Evolutionary conservation across 2,329 filamentous ascomycete species (phyloP).

Genomic region (Neobulgaria alba): DNA sequence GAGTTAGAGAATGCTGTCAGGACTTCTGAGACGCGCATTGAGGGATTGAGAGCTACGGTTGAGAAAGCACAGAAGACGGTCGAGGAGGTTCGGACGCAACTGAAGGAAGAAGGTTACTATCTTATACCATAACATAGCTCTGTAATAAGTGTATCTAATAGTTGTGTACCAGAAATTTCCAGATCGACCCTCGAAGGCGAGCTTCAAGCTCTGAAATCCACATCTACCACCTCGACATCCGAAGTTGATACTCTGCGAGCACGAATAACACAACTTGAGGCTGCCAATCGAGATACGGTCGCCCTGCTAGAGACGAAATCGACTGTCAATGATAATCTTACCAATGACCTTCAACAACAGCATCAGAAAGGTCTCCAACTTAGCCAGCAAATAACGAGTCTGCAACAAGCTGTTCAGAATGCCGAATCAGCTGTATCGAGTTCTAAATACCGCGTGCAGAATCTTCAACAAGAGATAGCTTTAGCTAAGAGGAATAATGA

Average conservation of each 20-base stretch:
- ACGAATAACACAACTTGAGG: conserved; percentile 79
- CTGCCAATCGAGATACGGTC: conserved; percentile 84
- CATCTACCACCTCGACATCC: conserved; percentile 63
- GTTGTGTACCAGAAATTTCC: conserved; percentile 54
- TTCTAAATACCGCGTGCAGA: conserved; percentile 85
- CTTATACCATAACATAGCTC: neutral
- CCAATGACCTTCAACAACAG: conserved; percentile 77
- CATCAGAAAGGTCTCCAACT: conserved; percentile 83
- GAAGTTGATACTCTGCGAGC: conserved; percentile 70
- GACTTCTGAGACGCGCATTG: conserved; percentile 72
- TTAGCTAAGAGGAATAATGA: conserved; percentile 83
- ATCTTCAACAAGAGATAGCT: conserved; percentile 82
- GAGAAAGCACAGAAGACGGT: conserved; percentile 80
- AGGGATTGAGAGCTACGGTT: conserved; percentile 70
- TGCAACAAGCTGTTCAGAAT: conserved; percentile 78
- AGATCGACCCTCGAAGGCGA: conserved; percentile 73
- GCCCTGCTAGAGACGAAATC: conserved; percentile 86
- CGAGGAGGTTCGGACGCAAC: conserved; percentile 69
- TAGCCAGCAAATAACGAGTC: conserved; percentile 67
- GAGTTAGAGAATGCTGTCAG: conserved; percentile 88
- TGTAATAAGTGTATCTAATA: too few relatives aligned
- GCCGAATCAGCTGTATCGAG: conserved; percentile 72
- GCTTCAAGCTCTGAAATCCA: conserved; percentile 67
- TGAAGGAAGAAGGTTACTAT: conserved; percentile 69
- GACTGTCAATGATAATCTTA: conserved; percentile 73